These are phyloP conservation scores for Kandelia obovata DNA, from an alignment of 345 rosid species.

Conservation along the genomic window DNA sequence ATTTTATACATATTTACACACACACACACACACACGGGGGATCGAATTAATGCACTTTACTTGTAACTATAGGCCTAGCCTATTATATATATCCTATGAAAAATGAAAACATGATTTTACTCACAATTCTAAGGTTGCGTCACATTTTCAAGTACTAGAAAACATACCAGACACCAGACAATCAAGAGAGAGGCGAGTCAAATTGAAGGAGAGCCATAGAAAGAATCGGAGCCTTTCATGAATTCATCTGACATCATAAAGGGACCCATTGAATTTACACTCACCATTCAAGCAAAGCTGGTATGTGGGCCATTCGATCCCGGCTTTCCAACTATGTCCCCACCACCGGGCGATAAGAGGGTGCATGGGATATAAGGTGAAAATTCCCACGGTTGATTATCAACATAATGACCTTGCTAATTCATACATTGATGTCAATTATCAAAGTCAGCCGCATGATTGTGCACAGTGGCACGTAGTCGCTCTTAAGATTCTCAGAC, in stretches of 20 bases:
- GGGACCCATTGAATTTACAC: slow-evolving; percentile 28
- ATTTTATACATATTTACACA: neutral
- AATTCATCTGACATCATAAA: neutral
- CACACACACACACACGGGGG: neutral
- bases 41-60: neutral
- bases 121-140: slow-evolving; percentile 21
- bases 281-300: slow-evolving; percentile 30
- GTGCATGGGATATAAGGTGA: slow-evolving; percentile 7
- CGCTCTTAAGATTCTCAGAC: neutral
- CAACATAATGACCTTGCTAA: slow-evolving; percentile 29
- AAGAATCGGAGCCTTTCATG: slow-evolving; percentile 19
- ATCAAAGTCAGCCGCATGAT: neutral
- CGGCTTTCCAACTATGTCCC: slow-evolving; percentile 13
- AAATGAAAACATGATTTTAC: neutral
- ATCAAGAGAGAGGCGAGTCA: neutral
- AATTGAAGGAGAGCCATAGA: slow-evolving; percentile 2
- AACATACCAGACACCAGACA: slow-evolving; percentile 10
- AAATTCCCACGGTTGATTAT: slow-evolving; percentile 19
- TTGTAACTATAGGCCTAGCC: neutral
- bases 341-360: slow-evolving; percentile 1
- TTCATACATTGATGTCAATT: slow-evolving; percentile 5
- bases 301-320: slow-evolving; percentile 30
- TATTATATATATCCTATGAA: neutral
- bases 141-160: slow-evolving; percentile 29
- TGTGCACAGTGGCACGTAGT: neutral